Evolutionary conservation across 148 eudicot species (phyloP), one percentile per base, ranked within the genome.

Genomic region (Agrostemma githago): DNA sequence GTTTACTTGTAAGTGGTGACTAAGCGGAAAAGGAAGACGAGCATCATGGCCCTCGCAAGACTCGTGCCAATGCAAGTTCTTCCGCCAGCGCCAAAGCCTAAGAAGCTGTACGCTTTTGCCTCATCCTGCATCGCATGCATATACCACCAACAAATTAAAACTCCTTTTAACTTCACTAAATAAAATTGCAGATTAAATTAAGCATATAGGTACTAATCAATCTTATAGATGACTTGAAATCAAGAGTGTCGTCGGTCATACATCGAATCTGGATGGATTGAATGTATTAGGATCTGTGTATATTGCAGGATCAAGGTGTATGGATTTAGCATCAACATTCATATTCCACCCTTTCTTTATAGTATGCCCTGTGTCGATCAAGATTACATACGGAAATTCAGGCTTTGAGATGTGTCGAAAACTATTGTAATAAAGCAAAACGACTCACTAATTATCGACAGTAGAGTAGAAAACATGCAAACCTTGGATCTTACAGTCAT

Each of bases 271-370:
- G 6, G 84, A 85, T 6, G 88, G 88, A 42, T 66, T 71, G 72
- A 83, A 81, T 72, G 62, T 68, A 77, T 73, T 21, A 9, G 88
- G 84, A 62, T 83, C 81, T 9, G 12, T 74, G 62, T 85, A 72
- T 4, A 85, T 21, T 37, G 81, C 62, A 34, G 88, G 86, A 85
- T 83, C 86, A 71, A 78, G 74, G 72, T 85, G 88, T 68, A 83
- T 68, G 42, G 86, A 76, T 81, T 76, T 76, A 42, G 86, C 84
- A 85, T 85, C 88, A 11, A 85, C 77, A 19, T 85, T 85, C 58
- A 85, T 59, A 68, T 77, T 85, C 88, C 88, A 85, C 34, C 86
- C 88, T 77, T 85, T 83, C 80, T 81, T 79, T 67, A 85, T 85
- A 7, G 51, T 74, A 56, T 78, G 77, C 46, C 88, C 88, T 85